Evolutionary conservation across 2,329 filamentous ascomycete genomes (phyloP), one percentile per base, ranked within the genome.

Genomic region (Colletotrichum tanaceti): DNA sequence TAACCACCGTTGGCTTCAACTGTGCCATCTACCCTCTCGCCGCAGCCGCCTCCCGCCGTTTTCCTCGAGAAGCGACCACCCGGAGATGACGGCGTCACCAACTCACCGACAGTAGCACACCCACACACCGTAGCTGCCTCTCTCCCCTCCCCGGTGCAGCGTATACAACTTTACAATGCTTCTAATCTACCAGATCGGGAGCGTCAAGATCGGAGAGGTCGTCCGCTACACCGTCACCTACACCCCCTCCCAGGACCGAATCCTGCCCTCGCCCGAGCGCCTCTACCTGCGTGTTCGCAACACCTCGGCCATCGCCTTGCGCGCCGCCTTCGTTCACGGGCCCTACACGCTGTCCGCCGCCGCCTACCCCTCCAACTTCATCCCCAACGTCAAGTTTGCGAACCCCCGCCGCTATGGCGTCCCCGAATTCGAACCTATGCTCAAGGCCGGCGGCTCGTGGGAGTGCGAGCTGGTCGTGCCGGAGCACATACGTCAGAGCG

Each of bases 301-400:
- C 79, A 94, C 93, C 11, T 96, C 92, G 46, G 91, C 93, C 65
- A 93, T 97, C 72, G 93, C 96, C 18, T 85, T 98, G 46, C 93
- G 96, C 75, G 96, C 96, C 62, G 96, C 96, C 65, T 99, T 98
- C 78, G 91, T 99, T 62, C 96, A 98, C 80, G 96, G 96, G 0
- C 96, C 96, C 1, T 99, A 99, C 77, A 97, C 91, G 0, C 86
- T 98, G 44, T 94, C 93, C 75, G 91, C 94, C 57, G 90, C 94
- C 59, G 92, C 94, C 28, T 97, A 97, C 74, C 93, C 95, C 0
- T 86, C 92, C 18, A 88, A 86, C 54, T 98, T 96, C 82, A 87
- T 94, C 74, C 93, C 95, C 2, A 94, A 97, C 79, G 83, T 86
- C 72, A 94, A 93, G 77, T 90, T 92, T 73, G 87, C 90, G 66